Percentiles rank a stretch among this genome's conserved stretches.
Conservation (phyloP, 805 yeast genomes). For the Soucietia sequanensis region DNA sequence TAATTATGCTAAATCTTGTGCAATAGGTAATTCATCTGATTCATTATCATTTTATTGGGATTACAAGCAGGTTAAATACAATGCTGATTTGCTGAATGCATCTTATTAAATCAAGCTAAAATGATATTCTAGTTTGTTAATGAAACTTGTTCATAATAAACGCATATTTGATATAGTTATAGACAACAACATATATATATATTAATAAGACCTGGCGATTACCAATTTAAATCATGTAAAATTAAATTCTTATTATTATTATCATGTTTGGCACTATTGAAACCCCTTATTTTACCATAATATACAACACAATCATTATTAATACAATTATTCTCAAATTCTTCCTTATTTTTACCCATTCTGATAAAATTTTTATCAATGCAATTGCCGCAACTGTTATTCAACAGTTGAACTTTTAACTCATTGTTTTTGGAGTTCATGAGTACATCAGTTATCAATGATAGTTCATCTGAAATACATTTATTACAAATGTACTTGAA, state of each 20-base stretch:
- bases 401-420: slow-evolving; percentile 9
- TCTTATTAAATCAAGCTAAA: neutral
- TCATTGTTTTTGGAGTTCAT: slow-evolving; percentile 21
- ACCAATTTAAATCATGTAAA: slow-evolving; percentile 10
- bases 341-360: slow-evolving; percentile 9
- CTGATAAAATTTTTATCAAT: slow-evolving; percentile 14
- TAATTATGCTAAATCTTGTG: slow-evolving; percentile 15
- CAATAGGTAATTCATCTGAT: slow-evolving; percentile 14
- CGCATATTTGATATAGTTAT: too few relatives aligned
- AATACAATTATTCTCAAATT: slow-evolving; percentile 36
- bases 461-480: slow-evolving; percentile 30
- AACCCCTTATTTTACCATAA: slow-evolving; percentile 49
- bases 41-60: slow-evolving; percentile 29
- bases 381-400: slow-evolving; percentile 20
- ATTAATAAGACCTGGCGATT: too few relatives aligned
- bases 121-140: too few relatives aligned
- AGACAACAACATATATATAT: too few relatives aligned
- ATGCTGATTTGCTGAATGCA: slow-evolving; percentile 8
- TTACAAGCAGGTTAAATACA: slow-evolving; percentile 15
- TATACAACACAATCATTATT: slow-evolving; percentile 68
- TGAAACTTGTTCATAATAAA: too few relatives aligned
- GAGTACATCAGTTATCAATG: slow-evolving; percentile 20
- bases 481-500: slow-evolving; percentile 14
- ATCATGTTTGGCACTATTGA: slow-evolving; percentile 19
- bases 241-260: slow-evolving; percentile 6